phyloP scores from a whole-genome alignment of 371 early-diverging fungal species.

The Mortierella sp. region DNA sequence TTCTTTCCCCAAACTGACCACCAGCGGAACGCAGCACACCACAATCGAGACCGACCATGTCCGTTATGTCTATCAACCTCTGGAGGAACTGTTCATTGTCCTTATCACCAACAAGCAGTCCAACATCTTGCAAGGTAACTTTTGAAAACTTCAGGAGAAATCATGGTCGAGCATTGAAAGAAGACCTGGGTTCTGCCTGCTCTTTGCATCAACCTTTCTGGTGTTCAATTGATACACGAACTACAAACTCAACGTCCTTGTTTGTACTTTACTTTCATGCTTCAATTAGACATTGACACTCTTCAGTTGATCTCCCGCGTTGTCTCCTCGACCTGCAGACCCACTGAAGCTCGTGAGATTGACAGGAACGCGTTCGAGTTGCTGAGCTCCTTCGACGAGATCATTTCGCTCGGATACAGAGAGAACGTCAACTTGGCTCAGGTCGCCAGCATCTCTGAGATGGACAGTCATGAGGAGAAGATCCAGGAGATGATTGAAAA shows the following conservation, averaged over 20 bases:
- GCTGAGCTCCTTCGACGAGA: slow-evolving; percentile 95
- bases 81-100: slow-evolving; percentile 89
- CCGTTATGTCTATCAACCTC: slow-evolving; percentile 97
- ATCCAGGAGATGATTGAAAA: slow-evolving; percentile 96
- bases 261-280: not conserved
- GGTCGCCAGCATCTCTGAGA: slow-evolving; percentile 92
- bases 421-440: slow-evolving; percentile 84
- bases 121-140: slow-evolving; percentile 92
- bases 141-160: not conserved
- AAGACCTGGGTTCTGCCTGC: not conserved
- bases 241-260: not conserved
- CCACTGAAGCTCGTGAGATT: slow-evolving; percentile 82
- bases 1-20: slow-evolving; percentile 96
- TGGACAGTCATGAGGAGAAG: slow-evolving; percentile 98
- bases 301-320: slow-evolving; percentile 95
- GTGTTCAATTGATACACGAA: not conserved
- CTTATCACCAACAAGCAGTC: slow-evolving; percentile 70
- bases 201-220: not conserved
- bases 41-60: slow-evolving; percentile 97
- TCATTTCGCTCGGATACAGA: slow-evolving; percentile 89
- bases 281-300: slow-evolving; percentile 78
- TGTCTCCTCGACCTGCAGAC: slow-evolving; percentile 91
- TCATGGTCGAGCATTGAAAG: not conserved
- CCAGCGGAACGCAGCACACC: slow-evolving; percentile 94
- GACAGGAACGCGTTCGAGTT: slow-evolving; percentile 92